Percentiles rank a stretch among this genome's conserved stretches.
Conservation (phyloP, 129 eudicot genomes). For the Centella asiatica region DNA sequence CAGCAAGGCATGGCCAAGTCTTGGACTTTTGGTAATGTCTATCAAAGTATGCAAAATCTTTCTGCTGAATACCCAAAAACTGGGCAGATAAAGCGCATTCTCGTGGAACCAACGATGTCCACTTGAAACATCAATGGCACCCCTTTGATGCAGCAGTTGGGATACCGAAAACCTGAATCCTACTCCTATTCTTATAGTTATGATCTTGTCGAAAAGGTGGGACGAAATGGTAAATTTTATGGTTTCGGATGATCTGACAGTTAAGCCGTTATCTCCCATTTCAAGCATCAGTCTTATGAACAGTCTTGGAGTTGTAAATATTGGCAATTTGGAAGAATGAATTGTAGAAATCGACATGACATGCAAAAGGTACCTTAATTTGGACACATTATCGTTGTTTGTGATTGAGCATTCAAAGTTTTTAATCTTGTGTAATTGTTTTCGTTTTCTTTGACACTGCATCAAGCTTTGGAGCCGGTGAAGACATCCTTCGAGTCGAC, state of each 20-base stretch:
- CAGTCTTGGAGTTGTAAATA: neutral
- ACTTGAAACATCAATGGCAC: neutral
- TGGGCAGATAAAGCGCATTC: neutral
- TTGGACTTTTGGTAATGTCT: neutral
- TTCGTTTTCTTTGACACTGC: neutral
- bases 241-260: neutral
- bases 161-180: neutral
- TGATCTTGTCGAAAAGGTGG: too few species aligned
- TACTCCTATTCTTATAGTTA: neutral
- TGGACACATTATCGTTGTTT: neutral
- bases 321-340: neutral
- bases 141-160: conserved; percentile 6
- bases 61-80: neutral
- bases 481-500: conserved; percentile 7
- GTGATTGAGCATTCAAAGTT: neutral
- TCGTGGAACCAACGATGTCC: neutral
- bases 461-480: conserved; percentile 6
- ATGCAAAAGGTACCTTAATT: neutral
- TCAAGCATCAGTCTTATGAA: neutral
- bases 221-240: neutral
- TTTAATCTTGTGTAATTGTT: neutral
- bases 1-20: neutral
- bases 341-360: neutral
- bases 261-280: neutral
- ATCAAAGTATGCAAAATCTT: conserved; percentile 3